A percentile compares a stretch with the other conserved stretches of the same genome.
Conservation (phyloP, 176 grass and related monocot species). For the Rhynchospora breviuscula region DNA sequence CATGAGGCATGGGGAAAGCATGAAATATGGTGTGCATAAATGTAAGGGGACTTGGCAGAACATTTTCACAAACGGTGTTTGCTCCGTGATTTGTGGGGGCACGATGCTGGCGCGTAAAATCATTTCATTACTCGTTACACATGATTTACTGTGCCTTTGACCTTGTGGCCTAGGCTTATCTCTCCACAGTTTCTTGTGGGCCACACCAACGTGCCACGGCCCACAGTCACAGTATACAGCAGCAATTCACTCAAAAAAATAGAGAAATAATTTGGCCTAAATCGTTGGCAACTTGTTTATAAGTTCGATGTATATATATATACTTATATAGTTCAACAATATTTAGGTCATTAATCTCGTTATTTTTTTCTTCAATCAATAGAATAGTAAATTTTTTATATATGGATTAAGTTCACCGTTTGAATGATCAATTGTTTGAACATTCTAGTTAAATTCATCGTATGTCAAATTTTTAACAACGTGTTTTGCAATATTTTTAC, state of each 20-base stretch:
- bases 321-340: too few species aligned
- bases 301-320: too few species aligned
- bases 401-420: too few species aligned
- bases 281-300: too few species aligned
- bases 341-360: too few species aligned
- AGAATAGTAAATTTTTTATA: too few species aligned
- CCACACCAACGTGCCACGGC: neutral
- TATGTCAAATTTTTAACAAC: too few species aligned
- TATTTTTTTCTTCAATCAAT: too few species aligned
- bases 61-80: neutral
- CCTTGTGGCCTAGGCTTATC: neutral
- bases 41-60: neutral
- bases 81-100: constrained; percentile 16
- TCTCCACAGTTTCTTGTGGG: neutral
- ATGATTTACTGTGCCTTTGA: neutral
- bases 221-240: neutral
- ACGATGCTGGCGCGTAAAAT: neutral
- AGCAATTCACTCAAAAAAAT: neutral
- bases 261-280: too few species aligned
- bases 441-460: too few species aligned
- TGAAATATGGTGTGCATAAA: neutral
- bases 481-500: too few species aligned
- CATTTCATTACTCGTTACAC: neutral
- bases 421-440: too few species aligned
- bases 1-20: constrained; percentile 2